Evolutionary conservation across 257 asterid genomes (phyloP).

Genomic region (Gentiana dahurica): DNA sequence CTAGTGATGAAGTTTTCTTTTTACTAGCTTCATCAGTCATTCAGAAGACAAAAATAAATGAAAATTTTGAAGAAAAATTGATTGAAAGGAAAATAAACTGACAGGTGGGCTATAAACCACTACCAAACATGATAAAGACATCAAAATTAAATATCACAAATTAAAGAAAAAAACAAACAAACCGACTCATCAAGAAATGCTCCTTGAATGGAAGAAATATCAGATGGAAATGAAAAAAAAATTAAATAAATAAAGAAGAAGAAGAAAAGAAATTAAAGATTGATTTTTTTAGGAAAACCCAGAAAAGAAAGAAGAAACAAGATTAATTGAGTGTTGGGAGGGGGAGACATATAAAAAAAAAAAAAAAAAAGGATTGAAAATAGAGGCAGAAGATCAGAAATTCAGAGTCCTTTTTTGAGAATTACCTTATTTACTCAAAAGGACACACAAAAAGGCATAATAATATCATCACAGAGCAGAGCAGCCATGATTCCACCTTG

Average conservation of each 20-base stretch:
- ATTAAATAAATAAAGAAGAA: conserved; percentile 4
- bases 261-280: conserved; percentile 5
- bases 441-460: too few relatives aligned
- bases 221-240: conserved; percentile 6
- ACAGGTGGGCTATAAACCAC: conserved; percentile 17
- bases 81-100: conserved; percentile 4
- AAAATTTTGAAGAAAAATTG: conserved; percentile 1
- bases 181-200: not conserved
- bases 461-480: too few relatives aligned
- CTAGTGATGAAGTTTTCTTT: too few relatives aligned
- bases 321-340: too few relatives aligned
- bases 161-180: not conserved
- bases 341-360: conserved; percentile 3
- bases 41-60: not conserved
- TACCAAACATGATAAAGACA: conserved; percentile 30
- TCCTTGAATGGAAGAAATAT: not conserved
- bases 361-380: conserved; percentile 9
- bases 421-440: too few relatives aligned
- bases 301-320: not conserved
- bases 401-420: not conserved
- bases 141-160: not conserved
- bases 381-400: conserved; percentile 11
- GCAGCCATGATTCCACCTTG: too few relatives aligned
- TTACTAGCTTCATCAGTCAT: too few relatives aligned
- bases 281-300: conserved; percentile 8